A percentile compares a stretch with the other conserved stretches of the same genome.
Evolutionary conservation across 2,329 filamentous ascomycete species (phyloP).

Genomic region (Coleophoma cylindrospora): DNA sequence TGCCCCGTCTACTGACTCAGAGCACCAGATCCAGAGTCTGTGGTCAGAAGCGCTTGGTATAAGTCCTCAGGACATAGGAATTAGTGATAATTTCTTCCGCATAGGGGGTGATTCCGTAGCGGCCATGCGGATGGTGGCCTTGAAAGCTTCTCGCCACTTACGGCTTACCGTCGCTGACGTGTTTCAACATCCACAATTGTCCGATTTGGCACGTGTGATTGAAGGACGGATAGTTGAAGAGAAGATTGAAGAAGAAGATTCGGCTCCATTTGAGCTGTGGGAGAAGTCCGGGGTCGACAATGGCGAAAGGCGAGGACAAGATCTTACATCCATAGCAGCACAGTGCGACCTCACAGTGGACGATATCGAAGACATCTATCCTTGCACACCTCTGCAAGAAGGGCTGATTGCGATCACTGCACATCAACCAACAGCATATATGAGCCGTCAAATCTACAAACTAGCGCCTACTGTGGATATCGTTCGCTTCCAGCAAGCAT

Average conservation of each 20-base stretch:
- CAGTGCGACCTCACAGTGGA: slow-evolving; percentile 28
- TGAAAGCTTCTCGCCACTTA: slow-evolving; percentile 11
- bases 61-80: slow-evolving; percentile 14
- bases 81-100: slow-evolving; percentile 29
- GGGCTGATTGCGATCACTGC: slow-evolving; percentile 28
- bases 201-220: background rate
- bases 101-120: slow-evolving; percentile 27
- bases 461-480: slow-evolving; percentile 10
- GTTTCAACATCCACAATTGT: slow-evolving; percentile 25
- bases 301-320: background rate
- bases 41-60: slow-evolving; percentile 37
- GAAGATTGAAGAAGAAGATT: background rate
- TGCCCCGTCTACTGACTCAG: background rate
- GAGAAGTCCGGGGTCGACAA: background rate
- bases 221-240: background rate
- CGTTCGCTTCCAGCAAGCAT: slow-evolving; percentile 17
- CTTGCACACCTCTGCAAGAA: slow-evolving; percentile 3
- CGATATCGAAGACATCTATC: slow-evolving; percentile 6
- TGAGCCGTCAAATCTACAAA: slow-evolving; percentile 17
- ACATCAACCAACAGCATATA: slow-evolving; percentile 25
- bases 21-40: slow-evolving; percentile 10
- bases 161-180: slow-evolving; percentile 33
- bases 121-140: slow-evolving; percentile 38
- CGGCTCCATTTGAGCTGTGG: background rate
- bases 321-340: background rate